Conservation (phyloP, 1,284 basidiomycete genomes). For the Leccinum insolens region DNA sequence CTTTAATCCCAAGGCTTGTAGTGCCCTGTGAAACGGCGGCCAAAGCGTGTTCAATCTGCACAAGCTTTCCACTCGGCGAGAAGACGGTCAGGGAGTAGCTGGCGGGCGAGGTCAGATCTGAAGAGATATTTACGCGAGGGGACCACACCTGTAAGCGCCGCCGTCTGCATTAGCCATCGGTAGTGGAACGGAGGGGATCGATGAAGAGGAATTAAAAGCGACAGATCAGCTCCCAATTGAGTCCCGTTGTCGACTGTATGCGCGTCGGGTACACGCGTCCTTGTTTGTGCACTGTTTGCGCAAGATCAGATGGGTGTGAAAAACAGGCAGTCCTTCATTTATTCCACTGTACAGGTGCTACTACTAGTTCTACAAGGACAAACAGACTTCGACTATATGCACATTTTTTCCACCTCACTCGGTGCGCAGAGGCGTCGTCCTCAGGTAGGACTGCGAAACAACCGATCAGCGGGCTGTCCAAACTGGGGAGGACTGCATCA, state of each 20-base stretch:
- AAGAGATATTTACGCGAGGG: conserved; percentile 20
- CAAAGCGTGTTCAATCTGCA: conserved; percentile 99
- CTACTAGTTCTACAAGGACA: neutral
- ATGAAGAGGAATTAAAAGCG: conserved; percentile 22
- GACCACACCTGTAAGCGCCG: conserved; percentile 75
- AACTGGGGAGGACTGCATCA: neutral
- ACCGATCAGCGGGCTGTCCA: conserved; percentile 11
- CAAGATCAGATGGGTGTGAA: conserved; percentile 23
- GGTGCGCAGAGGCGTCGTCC: conserved; percentile 68
- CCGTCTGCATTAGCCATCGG: conserved; percentile 74
- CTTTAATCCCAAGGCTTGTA: conserved; percentile 98
- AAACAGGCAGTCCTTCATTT: neutral
- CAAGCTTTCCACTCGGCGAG: conserved; percentile 97
- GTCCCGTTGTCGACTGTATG: conserved; percentile 19
- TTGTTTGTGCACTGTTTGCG: conserved; percentile 27
- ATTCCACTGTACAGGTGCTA: neutral
- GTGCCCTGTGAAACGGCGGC: conserved; percentile 97
- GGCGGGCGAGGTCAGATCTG: conserved; percentile 24
- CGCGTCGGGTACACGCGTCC: conserved; percentile 36
- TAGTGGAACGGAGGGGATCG: conserved; percentile 2
- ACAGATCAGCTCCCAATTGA: conserved; percentile 17
- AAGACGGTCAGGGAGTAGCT: conserved; percentile 99
- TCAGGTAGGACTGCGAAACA: conserved; percentile 54
- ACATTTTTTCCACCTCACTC: conserved; percentile 15
- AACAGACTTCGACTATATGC: neutral